phyloP scores from a whole-genome alignment of 306 rosid genomes.

The Quercus dentata region DNA sequence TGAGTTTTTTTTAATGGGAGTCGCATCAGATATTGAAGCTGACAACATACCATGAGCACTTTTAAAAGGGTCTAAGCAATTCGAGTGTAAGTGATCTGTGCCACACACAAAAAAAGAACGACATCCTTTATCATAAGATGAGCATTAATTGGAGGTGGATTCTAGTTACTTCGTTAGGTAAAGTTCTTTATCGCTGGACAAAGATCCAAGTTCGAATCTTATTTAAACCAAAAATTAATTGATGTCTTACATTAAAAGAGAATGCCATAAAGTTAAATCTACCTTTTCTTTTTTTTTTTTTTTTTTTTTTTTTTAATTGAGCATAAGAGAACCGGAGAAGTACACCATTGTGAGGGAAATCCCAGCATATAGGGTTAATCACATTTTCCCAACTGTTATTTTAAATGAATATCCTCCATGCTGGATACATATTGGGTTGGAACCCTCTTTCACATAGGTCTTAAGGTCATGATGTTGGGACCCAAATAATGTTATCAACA shows the following conservation, averaged over 20 bases:
- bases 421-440: slow-evolving; percentile 9
- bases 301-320: background rate
- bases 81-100: slow-evolving; percentile 76
- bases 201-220: no score
- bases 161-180: no score
- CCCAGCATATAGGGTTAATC: slow-evolving; percentile 84
- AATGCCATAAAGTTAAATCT: no score
- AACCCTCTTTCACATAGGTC: slow-evolving; percentile 15
- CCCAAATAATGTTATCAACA: no score
- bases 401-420: slow-evolving; percentile 46
- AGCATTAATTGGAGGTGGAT: no score
- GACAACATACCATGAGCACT: slow-evolving; percentile 54
- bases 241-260: no score
- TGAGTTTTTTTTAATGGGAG: slow-evolving; percentile 26
- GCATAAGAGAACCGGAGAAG: slow-evolving; percentile 57
- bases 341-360: slow-evolving; percentile 84
- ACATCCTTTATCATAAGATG: slow-evolving; percentile 70
- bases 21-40: slow-evolving; percentile 37
- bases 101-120: slow-evolving; percentile 75
- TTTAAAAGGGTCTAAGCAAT: slow-evolving; percentile 89
- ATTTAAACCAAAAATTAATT: no score
- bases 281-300: no score
- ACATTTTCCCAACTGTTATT: slow-evolving; percentile 61
- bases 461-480: slow-evolving; percentile 9
- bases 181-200: no score